Evolutionary conservation across 345 rosid genomes (phyloP), one percentile per base, ranked within the genome.

Genomic region (Rhodamnia argentea): DNA sequence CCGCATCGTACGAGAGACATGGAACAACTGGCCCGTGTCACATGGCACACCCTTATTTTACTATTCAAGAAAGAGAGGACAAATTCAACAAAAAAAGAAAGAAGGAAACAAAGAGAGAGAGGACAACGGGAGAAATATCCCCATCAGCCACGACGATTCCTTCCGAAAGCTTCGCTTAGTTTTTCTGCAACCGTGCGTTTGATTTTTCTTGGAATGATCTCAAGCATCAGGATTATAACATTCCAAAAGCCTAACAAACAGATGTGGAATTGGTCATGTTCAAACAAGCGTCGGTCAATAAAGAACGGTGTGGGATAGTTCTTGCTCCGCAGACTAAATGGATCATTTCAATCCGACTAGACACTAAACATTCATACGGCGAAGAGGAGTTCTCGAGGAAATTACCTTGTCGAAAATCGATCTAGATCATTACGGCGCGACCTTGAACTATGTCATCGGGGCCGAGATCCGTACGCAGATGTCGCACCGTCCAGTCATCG

Each of bases 371-470:
- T 14, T 29, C 1, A 5, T 29, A n/a, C 0, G 1, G 22, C 1
- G 15, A 27, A 7, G 6, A 14, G 5, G 44, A 64, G 44, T 32
- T 9, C 10, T 16, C 1, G 0, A 32, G 3, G 3, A 32, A 64
- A 64, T 29, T 64, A 16, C 3, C 24, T 4, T 32, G 0, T 64
- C 24, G 13, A 64, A 13, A 12, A 26, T 59, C 5, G 10, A 12
- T 58, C 62, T 11, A 60, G 0, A 60, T 60, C 15, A 59, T 59
- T 13, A 59, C 0, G 1, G 4, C 16, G 20, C 2, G 2, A 0
- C 5, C 14, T 27, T 7, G 18, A 60, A 60, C 10, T 13, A 27
- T 60, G 20, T 27, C 0, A 60, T 1, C 20, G 3, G 6, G 6
- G 37, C 27, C 5, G 10, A 27, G 74, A 64, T 16, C 0, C 4